Conservation (phyloP, 73 alveolate species). For the Loxodes magnus region DNA sequence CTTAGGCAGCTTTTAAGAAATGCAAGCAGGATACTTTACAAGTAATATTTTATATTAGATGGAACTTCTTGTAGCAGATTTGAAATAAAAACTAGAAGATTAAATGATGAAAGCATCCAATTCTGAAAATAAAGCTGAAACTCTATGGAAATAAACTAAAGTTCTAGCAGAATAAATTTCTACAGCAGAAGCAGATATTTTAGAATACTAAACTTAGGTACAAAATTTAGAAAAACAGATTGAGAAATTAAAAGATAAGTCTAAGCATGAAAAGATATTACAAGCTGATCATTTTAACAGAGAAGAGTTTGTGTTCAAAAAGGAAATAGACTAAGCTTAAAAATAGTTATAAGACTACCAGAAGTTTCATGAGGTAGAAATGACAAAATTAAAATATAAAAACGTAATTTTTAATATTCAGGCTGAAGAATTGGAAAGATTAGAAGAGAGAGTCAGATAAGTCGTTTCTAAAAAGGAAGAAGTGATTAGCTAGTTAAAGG, state of each 20-base stretch:
- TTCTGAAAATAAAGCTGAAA: slow-evolving; percentile 17
- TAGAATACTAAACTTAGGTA: not conserved
- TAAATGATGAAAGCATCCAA: slow-evolving; percentile 11
- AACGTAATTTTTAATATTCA: no score
- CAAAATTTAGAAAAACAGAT: slow-evolving; percentile 16
- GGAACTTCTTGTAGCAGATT: slow-evolving; percentile 18
- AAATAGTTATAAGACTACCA: slow-evolving; percentile 9
- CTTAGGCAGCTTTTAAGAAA: not conserved
- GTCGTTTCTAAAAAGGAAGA: slow-evolving; percentile 77
- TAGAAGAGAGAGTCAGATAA: slow-evolving; percentile 76
- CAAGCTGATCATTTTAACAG: not conserved
- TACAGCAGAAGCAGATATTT: slow-evolving; percentile 13
- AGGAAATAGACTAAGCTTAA: slow-evolving; percentile 3
- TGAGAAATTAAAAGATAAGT: slow-evolving; percentile 7
- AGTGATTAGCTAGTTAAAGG: slow-evolving; percentile 56
- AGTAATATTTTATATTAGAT: no score
- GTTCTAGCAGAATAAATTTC: slow-evolving; percentile 11
- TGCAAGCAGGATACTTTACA: slow-evolving; percentile 1
- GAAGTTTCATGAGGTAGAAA: slow-evolving; percentile 29
- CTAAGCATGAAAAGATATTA: slow-evolving; percentile 3
- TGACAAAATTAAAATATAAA: slow-evolving; percentile 49
- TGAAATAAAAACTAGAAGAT: slow-evolving; percentile 22
- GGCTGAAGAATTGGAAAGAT: slow-evolving; percentile 66
- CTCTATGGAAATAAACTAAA: slow-evolving; percentile 14
- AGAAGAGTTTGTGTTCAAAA: not conserved